A percentile compares a stretch with the other conserved stretches of the same genome.
Conservation (phyloP, 2,329 filamentous ascomycete genomes). For the Paecilomyces niveus region DNA sequence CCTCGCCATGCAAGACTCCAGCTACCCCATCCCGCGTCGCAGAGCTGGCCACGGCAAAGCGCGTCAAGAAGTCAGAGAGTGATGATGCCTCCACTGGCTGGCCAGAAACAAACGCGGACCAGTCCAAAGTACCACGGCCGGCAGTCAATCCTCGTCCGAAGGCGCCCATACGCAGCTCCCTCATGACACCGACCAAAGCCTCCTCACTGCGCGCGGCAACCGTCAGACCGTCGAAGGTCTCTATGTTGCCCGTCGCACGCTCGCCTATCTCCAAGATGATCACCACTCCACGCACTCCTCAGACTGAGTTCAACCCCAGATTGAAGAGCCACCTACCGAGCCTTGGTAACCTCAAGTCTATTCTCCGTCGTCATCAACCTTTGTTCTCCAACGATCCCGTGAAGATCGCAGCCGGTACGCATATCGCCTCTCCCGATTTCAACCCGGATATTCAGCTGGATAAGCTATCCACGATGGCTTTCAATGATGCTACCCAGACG, state of each 20-base stretch:
- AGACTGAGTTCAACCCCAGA: conserved; percentile 41
- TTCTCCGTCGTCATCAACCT: conserved; percentile 54
- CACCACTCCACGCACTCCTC: conserved; percentile 36
- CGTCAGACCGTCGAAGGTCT: conserved; percentile 47
- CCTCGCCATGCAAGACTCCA: conserved; percentile 28
- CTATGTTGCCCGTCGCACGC: conserved; percentile 46
- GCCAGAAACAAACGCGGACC: conserved; percentile 8
- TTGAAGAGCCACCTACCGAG: conserved; percentile 42
- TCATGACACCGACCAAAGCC: conserved; percentile 73
- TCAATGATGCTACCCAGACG: conserved; percentile 44
- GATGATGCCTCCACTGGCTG: conserved; percentile 65
- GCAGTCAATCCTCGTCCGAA: conserved; percentile 31
- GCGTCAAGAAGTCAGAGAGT: conserved; percentile 57
- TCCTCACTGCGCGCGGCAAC: conserved; percentile 58
- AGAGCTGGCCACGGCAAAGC: conserved; percentile 50
- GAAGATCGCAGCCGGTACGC: conserved; percentile 55
- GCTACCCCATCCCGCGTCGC: conserved; percentile 18
- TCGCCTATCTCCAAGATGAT: conserved; percentile 49
- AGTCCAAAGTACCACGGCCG: not conserved
- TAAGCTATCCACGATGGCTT: conserved; percentile 19
- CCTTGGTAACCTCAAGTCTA: conserved; percentile 52
- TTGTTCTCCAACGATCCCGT: conserved; percentile 53
- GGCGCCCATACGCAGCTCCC: conserved; percentile 42
- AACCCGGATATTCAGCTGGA: conserved; percentile 46
- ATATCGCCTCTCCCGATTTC: conserved; percentile 35